These are phyloP conservation scores for Cardamine resedifolia DNA, from an alignment of 345 rosid species.

Conservation along the genomic window DNA sequence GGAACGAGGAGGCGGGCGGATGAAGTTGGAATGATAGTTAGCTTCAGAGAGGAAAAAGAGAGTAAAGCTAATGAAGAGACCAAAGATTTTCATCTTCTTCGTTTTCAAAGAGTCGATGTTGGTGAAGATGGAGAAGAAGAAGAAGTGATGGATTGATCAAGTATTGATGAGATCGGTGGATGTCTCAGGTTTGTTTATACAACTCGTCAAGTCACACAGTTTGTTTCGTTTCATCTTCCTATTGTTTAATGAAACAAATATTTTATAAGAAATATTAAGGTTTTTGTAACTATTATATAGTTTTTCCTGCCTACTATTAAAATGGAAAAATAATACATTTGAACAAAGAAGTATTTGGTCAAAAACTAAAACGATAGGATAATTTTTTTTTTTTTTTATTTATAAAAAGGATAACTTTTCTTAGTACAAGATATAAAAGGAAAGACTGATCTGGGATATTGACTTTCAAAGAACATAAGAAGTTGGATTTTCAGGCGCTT, in stretches of 20 bases:
- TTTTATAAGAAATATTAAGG: not conserved
- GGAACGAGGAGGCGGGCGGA: slow-evolving; percentile 52
- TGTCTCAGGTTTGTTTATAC: slow-evolving; percentile 22
- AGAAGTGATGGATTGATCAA: not conserved
- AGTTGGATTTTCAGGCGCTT: too few species aligned
- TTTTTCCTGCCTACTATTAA: not conserved
- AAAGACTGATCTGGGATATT: too few species aligned
- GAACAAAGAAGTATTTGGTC: not conserved
- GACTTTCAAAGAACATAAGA: too few species aligned
- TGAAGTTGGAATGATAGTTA: slow-evolving; percentile 27
- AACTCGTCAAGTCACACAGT: slow-evolving; percentile 21
- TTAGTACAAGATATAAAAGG: too few species aligned
- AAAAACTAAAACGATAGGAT: not conserved
- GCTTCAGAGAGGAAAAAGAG: slow-evolving; percentile 24
- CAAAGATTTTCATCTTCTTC: slow-evolving; percentile 17
- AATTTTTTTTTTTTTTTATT: too few species aligned
- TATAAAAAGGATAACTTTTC: too few species aligned
- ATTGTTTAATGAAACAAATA: not conserved
- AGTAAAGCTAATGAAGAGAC: slow-evolving; percentile 6
- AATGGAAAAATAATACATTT: not conserved
- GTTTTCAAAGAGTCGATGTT: not conserved
- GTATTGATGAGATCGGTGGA: slow-evolving; percentile 5
- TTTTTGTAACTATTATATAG: not conserved
- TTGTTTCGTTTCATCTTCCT: not conserved
- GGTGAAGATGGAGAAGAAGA: not conserved